Conservation (phyloP, 2,329 filamentous ascomycete species). For the Colletotrichum lini region DNA sequence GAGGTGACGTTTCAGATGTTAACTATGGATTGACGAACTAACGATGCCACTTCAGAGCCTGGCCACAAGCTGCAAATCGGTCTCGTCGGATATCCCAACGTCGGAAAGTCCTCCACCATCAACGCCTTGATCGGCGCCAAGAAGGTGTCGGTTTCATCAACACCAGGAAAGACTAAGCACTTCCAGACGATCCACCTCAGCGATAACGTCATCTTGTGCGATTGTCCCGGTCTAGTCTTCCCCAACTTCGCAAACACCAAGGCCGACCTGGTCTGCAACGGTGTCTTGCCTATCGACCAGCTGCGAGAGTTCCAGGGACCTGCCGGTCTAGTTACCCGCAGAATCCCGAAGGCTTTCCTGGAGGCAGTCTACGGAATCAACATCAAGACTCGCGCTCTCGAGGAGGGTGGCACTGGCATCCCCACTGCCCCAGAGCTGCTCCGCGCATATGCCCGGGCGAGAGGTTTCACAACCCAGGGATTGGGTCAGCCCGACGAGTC, state of each 20-base stretch:
- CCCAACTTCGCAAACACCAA: constrained; percentile 98
- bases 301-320: constrained; percentile 93
- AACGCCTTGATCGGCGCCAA: constrained; percentile 98
- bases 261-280: constrained; percentile 95
- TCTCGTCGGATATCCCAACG: constrained; percentile 97
- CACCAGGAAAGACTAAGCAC: constrained; percentile 98
- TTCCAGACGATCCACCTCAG: constrained; percentile 98
- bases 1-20: not conserved
- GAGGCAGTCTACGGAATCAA: constrained; percentile 96
- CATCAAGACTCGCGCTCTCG: constrained; percentile 82
- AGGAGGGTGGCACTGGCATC: constrained; percentile 92
- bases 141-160: constrained; percentile 98
- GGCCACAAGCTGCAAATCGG: constrained; percentile 87
- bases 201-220: constrained; percentile 90
- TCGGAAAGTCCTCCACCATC: constrained; percentile 99
- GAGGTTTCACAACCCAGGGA: constrained; percentile 92
- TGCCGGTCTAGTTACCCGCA: constrained; percentile 82
- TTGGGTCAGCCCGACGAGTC: constrained; percentile 94
- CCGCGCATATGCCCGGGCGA: constrained; percentile 86
- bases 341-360: constrained; percentile 89
- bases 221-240: constrained; percentile 98
- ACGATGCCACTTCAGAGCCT: constrained; percentile 52
- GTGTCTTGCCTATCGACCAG: constrained; percentile 96
- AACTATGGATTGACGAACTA: constrained; percentile 25
- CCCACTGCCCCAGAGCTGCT: constrained; percentile 90